These are phyloP conservation scores for Heterobasidion occidentale DNA, from an alignment of 1,284 basidiomycete species.

Conservation along the genomic window DNA sequence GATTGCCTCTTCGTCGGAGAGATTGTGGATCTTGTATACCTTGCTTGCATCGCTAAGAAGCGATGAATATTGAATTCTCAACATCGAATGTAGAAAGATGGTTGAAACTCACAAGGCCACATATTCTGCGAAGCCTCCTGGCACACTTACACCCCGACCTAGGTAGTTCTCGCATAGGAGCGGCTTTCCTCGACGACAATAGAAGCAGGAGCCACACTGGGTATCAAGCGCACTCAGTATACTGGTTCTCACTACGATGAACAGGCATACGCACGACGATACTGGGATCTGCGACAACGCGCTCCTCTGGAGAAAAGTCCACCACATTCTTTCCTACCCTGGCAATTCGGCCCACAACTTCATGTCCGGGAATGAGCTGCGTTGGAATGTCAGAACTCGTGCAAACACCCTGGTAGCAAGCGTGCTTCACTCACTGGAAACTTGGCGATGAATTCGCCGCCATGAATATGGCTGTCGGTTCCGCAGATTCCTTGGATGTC, in stretches of 20 bases:
- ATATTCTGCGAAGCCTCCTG: conserved; percentile 86
- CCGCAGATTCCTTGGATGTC: conserved; percentile 36
- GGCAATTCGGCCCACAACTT: conserved; percentile 65
- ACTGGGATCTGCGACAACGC: conserved; percentile 70
- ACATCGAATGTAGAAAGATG: not conserved
- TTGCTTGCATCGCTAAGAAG: conserved; percentile 50
- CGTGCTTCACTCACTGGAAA: conserved; percentile 31
- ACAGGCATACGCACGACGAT: conserved; percentile 37
- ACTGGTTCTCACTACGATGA: too few species aligned
- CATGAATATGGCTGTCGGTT: conserved; percentile 52
- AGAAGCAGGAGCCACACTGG: conserved; percentile 77
- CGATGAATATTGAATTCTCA: not conserved
- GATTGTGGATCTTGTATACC: conserved; percentile 78
- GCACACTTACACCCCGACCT: conserved; percentile 65
- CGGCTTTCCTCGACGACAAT: conserved; percentile 69
- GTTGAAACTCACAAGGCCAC: conserved; percentile 54
- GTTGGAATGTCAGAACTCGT: too few species aligned
- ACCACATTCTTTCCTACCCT: conserved; percentile 66
- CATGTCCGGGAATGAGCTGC: conserved; percentile 73
- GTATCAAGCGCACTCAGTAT: not conserved
- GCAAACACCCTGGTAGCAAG: too few species aligned
- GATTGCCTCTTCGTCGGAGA: conserved; percentile 82
- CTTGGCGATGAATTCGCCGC: conserved; percentile 52
- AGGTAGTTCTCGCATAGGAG: conserved; percentile 76
- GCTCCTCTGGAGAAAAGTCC: conserved; percentile 65